A percentile compares a stretch with the other conserved stretches of the same genome.
Conservation (phyloP, 2,329 filamentous ascomycete species). For the Fusarium incarnatum region DNA sequence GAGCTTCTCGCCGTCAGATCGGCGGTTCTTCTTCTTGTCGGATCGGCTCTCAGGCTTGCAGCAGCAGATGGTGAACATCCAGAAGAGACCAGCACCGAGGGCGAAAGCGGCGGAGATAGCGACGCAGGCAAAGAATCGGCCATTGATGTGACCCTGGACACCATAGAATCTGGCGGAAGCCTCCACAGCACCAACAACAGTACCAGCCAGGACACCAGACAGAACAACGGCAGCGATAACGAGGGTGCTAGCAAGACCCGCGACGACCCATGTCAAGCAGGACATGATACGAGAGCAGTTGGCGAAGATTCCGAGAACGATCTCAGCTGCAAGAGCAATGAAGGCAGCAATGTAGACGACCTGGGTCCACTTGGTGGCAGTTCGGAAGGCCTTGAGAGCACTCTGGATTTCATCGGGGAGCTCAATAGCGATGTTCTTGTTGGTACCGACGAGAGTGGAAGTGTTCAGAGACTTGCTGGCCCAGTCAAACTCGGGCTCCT, state of each 20-base stretch:
- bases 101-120: conserved; percentile 87
- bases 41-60: conserved; percentile 60
- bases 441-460: conserved; percentile 60
- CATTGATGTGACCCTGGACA: conserved; percentile 75
- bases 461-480: conserved; percentile 78
- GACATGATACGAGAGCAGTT: conserved; percentile 86
- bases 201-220: conserved; percentile 77
- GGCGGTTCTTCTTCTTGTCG: conserved; percentile 51
- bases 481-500: conserved; percentile 78
- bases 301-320: conserved; percentile 83
- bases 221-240: conserved; percentile 75
- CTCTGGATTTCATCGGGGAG: conserved; percentile 75
- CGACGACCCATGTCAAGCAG: conserved; percentile 83
- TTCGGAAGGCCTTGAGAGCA: conserved; percentile 78
- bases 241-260: conserved; percentile 67
- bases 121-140: conserved; percentile 74
- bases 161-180: conserved; percentile 76
- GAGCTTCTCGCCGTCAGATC: conserved; percentile 63
- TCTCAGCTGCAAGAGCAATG: conserved; percentile 74
- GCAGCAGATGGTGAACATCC: conserved; percentile 91
- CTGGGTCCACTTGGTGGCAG: conserved; percentile 84
- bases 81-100: conserved; percentile 83
- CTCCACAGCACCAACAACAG: conserved; percentile 68
- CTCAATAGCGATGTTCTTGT: conserved; percentile 65
- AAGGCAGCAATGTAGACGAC: conserved; percentile 82